Base-by-base conservation (phyloP, 2,329 filamentous ascomycete species). In the Ceratocystis eucalypticola region DNA sequence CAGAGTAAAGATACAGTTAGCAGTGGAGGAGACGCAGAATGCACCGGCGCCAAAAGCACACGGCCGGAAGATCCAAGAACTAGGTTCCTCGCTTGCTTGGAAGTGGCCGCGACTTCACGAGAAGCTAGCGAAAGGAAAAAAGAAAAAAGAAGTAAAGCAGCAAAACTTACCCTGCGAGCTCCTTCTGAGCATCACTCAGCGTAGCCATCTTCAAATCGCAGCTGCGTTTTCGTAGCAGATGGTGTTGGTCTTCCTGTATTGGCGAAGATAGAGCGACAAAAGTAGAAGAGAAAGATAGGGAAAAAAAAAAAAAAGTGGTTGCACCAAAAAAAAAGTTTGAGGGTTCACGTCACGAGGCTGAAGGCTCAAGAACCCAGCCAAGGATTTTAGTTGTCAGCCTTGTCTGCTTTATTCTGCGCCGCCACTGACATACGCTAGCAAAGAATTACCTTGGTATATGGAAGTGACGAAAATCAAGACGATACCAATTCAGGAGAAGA, bases 121-220 rank as follows among this genome's bases (percentile, higher is more conserved):
- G n/a, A 12, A 17, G 3, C 53, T 17, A 4, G 6, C 17, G 28
- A 12, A 22, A 17, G 15, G 12, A 48, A 48, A 25, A n/a, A 1
- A 2, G 22, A 46, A 25, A 1, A 30, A 28, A 48, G 1, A 48
- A 20, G 1, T 17, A 41, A 6, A 30, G 28, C 15, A 25, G 6
- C 12, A n/a, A 62, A 44, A 69, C 77, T 63, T 74, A 84, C 83
- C 77, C 82, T 71, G 84, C 82, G 65, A 85, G 78, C 77, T 84
- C 82, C 69, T 80, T 77, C 75, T 84, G 82, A 71, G 80, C 80
- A 70, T 82, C 76, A 41, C 76, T 73, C 64, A 78, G 75, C 67
- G 75, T 74, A 68, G 71, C 66, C 66, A 68, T 67, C n/a, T 8
- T 59, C 30, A 37, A 45, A 45, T 53, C 46, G 20, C 65, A 53